Percentiles rank a stretch among this genome's conserved stretches.
phyloP scores from a whole-genome alignment of 2,329 filamentous ascomycete species.

The Stemphylium beticola region DNA sequence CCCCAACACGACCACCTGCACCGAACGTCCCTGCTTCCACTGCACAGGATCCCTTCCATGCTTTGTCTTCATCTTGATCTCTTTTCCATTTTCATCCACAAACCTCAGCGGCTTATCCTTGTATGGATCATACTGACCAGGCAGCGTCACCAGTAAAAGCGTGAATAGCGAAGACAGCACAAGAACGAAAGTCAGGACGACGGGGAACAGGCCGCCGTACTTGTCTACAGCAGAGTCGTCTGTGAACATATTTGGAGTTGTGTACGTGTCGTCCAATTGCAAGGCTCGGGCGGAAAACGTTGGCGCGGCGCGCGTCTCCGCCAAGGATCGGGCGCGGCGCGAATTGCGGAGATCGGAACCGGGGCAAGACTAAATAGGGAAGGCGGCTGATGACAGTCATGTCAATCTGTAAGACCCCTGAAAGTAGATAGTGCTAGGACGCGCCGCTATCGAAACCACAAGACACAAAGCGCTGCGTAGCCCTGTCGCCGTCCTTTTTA shows the following conservation, averaged over 20 bases:
- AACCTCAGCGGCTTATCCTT: slow-evolving; percentile 33
- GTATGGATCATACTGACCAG: slow-evolving; percentile 58
- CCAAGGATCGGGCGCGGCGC: slow-evolving; percentile 11
- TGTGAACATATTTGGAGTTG: slow-evolving; percentile 28
- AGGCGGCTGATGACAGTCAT: slow-evolving; percentile 17
- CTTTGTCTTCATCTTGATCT: slow-evolving; percentile 23
- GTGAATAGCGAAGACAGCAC: slow-evolving; percentile 56
- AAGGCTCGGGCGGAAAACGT: slow-evolving; percentile 18
- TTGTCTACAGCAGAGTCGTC: slow-evolving; percentile 41
- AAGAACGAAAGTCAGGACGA: slow-evolving; percentile 51
- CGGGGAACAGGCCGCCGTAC: slow-evolving; percentile 38
- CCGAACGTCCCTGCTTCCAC: slow-evolving; percentile 54
- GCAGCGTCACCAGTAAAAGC: slow-evolving; percentile 59
- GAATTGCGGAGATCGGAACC: slow-evolving; percentile 20
- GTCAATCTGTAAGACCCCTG: slow-evolving; percentile 30
- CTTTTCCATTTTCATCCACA: slow-evolving; percentile 34
- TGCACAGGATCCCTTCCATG: slow-evolving; percentile 28
- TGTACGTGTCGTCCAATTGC: slow-evolving; percentile 21
- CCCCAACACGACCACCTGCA: slow-evolving; percentile 89
- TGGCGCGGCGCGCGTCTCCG: slow-evolving; percentile 16
- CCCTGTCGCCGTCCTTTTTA: slow-evolving; percentile 7
- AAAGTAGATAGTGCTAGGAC: slow-evolving; percentile 17
- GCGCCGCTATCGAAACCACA: slow-evolving; percentile 18
- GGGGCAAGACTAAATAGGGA: slow-evolving; percentile 24
- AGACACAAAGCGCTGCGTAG: slow-evolving; percentile 15